These are phyloP conservation scores for Tolypocladium paradoxum DNA, from an alignment of 2,329 filamentous ascomycete species.

Conservation along the genomic window DNA sequence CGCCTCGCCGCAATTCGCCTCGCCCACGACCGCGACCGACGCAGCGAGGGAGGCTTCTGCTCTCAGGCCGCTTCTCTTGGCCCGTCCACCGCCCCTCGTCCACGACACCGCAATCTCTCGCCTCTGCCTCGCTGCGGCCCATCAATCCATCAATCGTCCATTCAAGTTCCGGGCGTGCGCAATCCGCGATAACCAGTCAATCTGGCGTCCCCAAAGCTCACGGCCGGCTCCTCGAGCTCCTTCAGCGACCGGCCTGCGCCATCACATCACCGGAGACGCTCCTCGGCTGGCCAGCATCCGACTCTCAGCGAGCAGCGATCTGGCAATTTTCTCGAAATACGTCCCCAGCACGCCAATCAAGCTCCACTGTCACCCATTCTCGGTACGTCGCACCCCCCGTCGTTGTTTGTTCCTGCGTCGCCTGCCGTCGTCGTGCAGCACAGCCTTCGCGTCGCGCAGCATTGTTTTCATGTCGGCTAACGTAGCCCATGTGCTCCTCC, in stretches of 20 bases:
- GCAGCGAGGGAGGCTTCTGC: not conserved
- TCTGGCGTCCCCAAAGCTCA: constrained; percentile 40
- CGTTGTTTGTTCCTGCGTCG: not conserved
- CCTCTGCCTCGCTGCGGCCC: not conserved
- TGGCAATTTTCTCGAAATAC: constrained; percentile 19
- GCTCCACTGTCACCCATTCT: constrained; percentile 40
- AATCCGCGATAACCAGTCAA: constrained; percentile 18
- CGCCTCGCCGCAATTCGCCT: not conserved
- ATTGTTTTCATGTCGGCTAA: constrained; percentile 5
- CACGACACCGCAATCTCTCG: not conserved
- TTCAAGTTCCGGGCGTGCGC: not conserved
- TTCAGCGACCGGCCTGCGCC: constrained; percentile 36
- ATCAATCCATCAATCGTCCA: not conserved
- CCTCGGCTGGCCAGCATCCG: constrained; percentile 25
- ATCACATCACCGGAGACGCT: constrained; percentile 40
- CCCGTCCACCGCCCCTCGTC: not conserved
- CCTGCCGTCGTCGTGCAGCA: not conserved
- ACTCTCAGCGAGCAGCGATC: constrained; percentile 20
- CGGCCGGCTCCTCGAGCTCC: constrained; percentile 43
- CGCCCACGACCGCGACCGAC: not conserved
- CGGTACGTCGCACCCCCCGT: constrained; percentile 30
- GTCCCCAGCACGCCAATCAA: constrained; percentile 17
- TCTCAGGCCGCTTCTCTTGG: not conserved
- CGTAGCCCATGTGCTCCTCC: not conserved
- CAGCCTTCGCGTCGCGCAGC: too few species aligned